These are phyloP conservation scores for Cytospora schulzeri DNA, from an alignment of 2,329 filamentous ascomycete genomes.

Conservation along the genomic window DNA sequence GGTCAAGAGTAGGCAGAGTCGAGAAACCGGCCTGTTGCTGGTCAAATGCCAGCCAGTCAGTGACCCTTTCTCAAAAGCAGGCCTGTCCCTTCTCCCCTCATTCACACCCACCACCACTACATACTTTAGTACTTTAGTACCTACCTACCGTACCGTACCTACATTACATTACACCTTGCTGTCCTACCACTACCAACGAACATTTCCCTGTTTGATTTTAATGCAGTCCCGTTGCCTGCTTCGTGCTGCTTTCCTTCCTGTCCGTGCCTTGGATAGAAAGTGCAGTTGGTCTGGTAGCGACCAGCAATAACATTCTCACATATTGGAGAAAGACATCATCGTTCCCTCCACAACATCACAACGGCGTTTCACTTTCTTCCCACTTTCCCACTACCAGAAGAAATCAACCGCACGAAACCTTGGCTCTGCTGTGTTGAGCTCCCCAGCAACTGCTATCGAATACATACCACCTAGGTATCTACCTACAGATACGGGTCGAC, in stretches of 20 bases:
- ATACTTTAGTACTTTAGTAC: not conserved
- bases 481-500: no score
- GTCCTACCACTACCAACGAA: not conserved
- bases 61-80: constrained; percentile 2
- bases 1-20: not conserved
- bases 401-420: no score
- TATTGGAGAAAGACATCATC: constrained; percentile 25
- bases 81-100: constrained; percentile 1
- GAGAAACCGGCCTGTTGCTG: constrained; percentile 1
- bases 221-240: not conserved
- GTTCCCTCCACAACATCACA: constrained; percentile 9
- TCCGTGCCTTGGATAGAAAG: constrained; percentile 12
- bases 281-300: constrained; percentile 15
- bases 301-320: constrained; percentile 24
- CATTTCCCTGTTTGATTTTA: constrained; percentile 10
- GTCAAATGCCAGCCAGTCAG: not conserved
- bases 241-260: not conserved
- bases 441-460: no score
- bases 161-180: constrained; percentile 16
- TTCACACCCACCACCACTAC: not conserved
- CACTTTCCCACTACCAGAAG: not conserved
- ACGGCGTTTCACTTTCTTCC: not conserved
- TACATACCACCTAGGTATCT: no score
- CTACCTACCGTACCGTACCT: not conserved
- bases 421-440: no score